These are phyloP conservation scores for Celoporthe dispersa DNA, from an alignment of 2,329 filamentous ascomycete species.

Conservation along the genomic window DNA sequence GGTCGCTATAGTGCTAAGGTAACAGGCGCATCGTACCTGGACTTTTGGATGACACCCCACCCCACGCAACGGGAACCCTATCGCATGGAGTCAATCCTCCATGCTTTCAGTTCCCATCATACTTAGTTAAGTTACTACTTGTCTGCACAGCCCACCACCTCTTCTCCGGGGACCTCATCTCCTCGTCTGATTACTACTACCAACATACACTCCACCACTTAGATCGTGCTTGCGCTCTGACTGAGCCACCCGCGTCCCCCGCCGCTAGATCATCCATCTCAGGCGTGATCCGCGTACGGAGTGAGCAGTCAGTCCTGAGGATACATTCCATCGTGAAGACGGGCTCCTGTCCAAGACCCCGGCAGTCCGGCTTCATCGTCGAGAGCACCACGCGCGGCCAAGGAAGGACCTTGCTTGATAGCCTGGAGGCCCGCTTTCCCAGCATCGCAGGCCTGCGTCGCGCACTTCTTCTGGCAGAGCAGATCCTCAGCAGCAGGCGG, in stretches of 20 bases:
- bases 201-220: neutral
- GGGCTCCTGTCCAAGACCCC: neutral
- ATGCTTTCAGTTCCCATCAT: neutral
- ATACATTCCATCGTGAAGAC: neutral
- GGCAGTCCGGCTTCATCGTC: neutral
- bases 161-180: neutral
- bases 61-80: neutral
- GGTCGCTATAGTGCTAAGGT: neutral
- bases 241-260: neutral
- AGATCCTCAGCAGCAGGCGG: constrained; percentile 5
- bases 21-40: neutral
- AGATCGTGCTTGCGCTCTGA: neutral
- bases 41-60: neutral
- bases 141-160: neutral
- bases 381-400: neutral
- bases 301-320: neutral
- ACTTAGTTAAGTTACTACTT: neutral
- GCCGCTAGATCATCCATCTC: neutral
- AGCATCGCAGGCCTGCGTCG: neutral
- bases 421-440: neutral
- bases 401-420: neutral
- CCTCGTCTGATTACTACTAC: neutral
- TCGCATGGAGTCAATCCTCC: neutral
- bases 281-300: neutral
- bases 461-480: neutral